These are phyloP conservation scores for Yamadazyma ubonensis DNA, from an alignment of 805 yeast genomes.

Conservation along the genomic window DNA sequence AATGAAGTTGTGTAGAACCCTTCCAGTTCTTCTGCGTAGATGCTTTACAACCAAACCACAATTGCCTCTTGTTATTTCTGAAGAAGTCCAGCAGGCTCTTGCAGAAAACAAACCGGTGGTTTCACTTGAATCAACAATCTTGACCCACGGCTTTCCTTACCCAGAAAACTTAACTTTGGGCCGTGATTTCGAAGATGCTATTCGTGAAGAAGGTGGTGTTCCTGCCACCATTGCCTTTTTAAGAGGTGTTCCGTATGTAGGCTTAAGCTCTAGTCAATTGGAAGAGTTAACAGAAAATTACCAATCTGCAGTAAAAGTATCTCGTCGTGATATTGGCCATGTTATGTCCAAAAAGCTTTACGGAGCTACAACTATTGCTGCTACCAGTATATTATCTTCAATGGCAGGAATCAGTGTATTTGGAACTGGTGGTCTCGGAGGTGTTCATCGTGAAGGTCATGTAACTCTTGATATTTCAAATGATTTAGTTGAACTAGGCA, in stretches of 20 bases:
- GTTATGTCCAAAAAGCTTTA: slow-evolving; percentile 60
- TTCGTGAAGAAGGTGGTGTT: slow-evolving; percentile 62
- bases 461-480: slow-evolving; percentile 79
- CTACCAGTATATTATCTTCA: slow-evolving; percentile 79
- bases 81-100: slow-evolving; percentile 67
- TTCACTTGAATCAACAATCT: slow-evolving; percentile 81
- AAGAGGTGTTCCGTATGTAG: slow-evolving; percentile 69
- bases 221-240: slow-evolving; percentile 88
- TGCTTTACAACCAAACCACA: not conserved
- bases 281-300: slow-evolving; percentile 46
- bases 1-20: not conserved
- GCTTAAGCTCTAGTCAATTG: slow-evolving; percentile 51
- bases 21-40: not conserved
- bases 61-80: slow-evolving; percentile 26
- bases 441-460: slow-evolving; percentile 81
- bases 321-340: slow-evolving; percentile 76
- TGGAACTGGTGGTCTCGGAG: slow-evolving; percentile 94
- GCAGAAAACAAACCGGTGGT: slow-evolving; percentile 63
- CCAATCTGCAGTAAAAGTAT: slow-evolving; percentile 55
- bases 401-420: slow-evolving; percentile 77
- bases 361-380: slow-evolving; percentile 91
- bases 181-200: slow-evolving; percentile 54
- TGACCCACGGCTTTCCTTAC: slow-evolving; percentile 85
- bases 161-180: slow-evolving; percentile 81
- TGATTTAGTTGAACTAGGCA: slow-evolving; percentile 79